Base-by-base conservation (phyloP, 2,329 filamentous ascomycete species). In the Tolypocladium ophioglossoides region DNA sequence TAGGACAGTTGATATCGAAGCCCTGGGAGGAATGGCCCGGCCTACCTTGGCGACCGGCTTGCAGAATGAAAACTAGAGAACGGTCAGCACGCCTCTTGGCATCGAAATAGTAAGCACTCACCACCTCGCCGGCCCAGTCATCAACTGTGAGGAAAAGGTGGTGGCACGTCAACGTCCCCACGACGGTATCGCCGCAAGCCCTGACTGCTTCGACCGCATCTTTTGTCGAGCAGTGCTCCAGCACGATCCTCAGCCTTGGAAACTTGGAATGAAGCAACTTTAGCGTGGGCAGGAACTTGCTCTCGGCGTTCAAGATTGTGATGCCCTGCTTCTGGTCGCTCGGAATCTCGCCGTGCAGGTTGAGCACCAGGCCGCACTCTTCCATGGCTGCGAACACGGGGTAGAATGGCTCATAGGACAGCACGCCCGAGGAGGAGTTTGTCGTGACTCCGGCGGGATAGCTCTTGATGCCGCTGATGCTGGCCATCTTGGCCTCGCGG, bases 301-400 rank as follows among this genome's bases (percentile, higher is more conserved):
- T 73, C 60, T 77, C 74, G 46, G 51, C 51, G 27, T 52, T 50
- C 4, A 75, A 64, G 1, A 75, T 74, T 35, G 68, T 59, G 27
- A 66, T 69, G n/a, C 75, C 75, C 2, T 78, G 77, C 0, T 84
- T 68, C 49, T 71, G 64, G 4, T 69, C 66, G 54, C 70, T 70
- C 3, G 71, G 85, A n/a, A 86, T 82, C 72, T 96, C 92, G 60
- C 91, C 92, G 68, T 97, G 91, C n/a, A 97, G 76, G 72, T 96
- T 96, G 44, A 95, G 78, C n/a, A 95, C 80, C 66, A 96, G 76
- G 60, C 85, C 84, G 60, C 91, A 82, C 56, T 84, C 74, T 67
- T 96, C 87, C 91, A 97, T 96, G 59, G 89, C 87, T n/a, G 78
- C 80, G 66, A 97, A 95, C 16, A 92, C 87, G 8, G 83, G 81